These are phyloP conservation scores for Lophiotrema nucula DNA, from an alignment of 495 filamentous ascomycete species.

Conservation along the genomic window DNA sequence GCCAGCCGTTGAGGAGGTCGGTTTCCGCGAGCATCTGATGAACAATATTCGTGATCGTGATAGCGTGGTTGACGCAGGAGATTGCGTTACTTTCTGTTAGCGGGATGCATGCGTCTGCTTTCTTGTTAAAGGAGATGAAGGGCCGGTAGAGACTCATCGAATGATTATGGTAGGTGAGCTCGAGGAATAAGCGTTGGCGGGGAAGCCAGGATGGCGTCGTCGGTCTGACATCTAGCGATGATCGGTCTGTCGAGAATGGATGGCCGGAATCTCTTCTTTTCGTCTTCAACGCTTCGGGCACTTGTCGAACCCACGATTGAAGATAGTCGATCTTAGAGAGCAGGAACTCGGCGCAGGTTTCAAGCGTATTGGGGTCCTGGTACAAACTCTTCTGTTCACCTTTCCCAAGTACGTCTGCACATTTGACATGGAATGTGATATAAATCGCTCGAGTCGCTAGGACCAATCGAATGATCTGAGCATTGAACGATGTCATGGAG, in stretches of 20 bases:
- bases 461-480: constrained; percentile 45
- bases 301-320: constrained; percentile 39
- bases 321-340: constrained; percentile 31
- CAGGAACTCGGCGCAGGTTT: constrained; percentile 39
- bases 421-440: constrained; percentile 41
- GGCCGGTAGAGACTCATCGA: constrained; percentile 49
- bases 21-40: constrained; percentile 50
- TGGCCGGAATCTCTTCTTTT: constrained; percentile 39
- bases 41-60: constrained; percentile 50
- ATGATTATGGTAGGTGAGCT: constrained; percentile 52
- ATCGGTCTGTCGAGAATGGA: constrained; percentile 47
- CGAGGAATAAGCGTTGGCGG: constrained; percentile 52
- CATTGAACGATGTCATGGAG: constrained; percentile 31
- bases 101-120: constrained; percentile 18
- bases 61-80: constrained; percentile 49
- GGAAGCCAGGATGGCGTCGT: constrained; percentile 48
- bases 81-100: constrained; percentile 39
- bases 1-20: constrained; percentile 49
- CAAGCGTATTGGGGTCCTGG: constrained; percentile 28
- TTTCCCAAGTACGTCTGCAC: constrained; percentile 5
- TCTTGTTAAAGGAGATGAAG: constrained; percentile 45
- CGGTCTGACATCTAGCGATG: constrained; percentile 43
- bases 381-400: constrained; percentile 32
- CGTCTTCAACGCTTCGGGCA: constrained; percentile 46
- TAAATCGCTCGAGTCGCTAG: constrained; percentile 43